A percentile compares a stretch with the other conserved stretches of the same genome.
Conservation (phyloP, 139 green algal genomes). For the Cymbomonas tetramitiformis region DNA sequence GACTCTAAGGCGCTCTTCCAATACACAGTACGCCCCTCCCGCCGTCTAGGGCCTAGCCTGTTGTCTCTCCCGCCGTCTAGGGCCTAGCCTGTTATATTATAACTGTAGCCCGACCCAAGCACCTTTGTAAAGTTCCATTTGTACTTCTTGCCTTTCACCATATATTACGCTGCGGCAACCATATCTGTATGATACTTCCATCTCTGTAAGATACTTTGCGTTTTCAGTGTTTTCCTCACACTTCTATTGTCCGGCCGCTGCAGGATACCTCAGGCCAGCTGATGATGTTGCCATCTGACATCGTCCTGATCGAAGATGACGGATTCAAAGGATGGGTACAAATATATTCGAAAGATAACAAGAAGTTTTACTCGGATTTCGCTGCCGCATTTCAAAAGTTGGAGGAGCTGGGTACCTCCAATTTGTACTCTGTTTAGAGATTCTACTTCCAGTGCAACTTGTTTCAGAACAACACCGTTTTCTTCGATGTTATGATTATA, state of each 20-base stretch:
- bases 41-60: not conserved
- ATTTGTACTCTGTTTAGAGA: too few relatives aligned
- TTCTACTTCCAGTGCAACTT: too few relatives aligned
- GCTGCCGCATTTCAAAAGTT: constrained; percentile 39
- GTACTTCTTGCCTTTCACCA: too few relatives aligned
- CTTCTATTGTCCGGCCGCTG: not conserved
- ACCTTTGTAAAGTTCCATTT: too few relatives aligned
- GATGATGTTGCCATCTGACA: constrained; percentile 75
- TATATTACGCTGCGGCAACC: too few relatives aligned
- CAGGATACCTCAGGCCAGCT: constrained; percentile 55
- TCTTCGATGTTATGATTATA: too few relatives aligned
- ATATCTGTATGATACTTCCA: too few relatives aligned
- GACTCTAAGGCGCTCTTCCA: constrained; percentile 5
- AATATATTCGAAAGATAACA: constrained; percentile 49
- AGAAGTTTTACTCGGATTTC: constrained; percentile 44
- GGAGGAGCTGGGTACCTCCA: constrained; percentile 39
- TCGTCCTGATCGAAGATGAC: constrained; percentile 45
- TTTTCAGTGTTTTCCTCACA: not conserved
- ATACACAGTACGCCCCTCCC: constrained; percentile 5
- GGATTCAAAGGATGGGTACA: constrained; percentile 58
- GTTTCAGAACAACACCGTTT: too few relatives aligned
- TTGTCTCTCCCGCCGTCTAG: not conserved
- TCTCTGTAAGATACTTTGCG: not conserved
- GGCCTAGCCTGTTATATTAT: not conserved
- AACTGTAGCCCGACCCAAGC: too few relatives aligned